A percentile compares a stretch with the other conserved stretches of the same genome.
Conservation (phyloP, 2,329 filamentous ascomycete genomes). For the Colletotrichum simmondsii region DNA sequence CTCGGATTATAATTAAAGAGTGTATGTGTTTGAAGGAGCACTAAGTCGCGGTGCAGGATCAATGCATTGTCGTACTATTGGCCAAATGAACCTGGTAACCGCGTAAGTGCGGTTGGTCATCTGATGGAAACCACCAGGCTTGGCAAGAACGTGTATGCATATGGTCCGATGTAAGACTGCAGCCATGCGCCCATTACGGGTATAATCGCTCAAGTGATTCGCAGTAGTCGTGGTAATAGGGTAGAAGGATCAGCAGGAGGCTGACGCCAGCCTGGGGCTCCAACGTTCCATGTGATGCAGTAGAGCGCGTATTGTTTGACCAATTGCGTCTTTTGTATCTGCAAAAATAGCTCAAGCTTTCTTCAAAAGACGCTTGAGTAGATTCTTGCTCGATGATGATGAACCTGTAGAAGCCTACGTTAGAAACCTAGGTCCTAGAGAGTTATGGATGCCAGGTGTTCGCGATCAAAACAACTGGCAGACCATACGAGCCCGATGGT, state of each 20-base stretch:
- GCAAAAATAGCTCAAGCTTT: constrained; percentile 2
- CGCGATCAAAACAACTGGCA: not conserved
- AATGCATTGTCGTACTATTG: not conserved
- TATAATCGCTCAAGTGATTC: not conserved
- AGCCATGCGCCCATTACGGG: not conserved
- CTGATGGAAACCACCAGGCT: not conserved
- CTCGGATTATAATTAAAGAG: not conserved
- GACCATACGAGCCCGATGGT: not conserved
- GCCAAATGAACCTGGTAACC: not conserved
- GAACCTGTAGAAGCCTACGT: not conserved
- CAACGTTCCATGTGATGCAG: not conserved
- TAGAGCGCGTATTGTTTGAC: no score
- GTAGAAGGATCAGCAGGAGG: not conserved
- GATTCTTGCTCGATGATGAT: constrained; percentile 16
- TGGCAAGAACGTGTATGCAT: not conserved
- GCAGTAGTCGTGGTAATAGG: not conserved
- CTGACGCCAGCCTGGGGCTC: not conserved
- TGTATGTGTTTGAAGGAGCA: not conserved
- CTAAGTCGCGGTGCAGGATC: not conserved
- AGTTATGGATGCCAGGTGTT: not conserved
- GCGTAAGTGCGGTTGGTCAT: not conserved
- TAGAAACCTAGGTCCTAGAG: not conserved
- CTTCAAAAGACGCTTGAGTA: constrained; percentile 30
- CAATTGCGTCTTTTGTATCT: not conserved
- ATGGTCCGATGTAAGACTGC: not conserved